phyloP scores from a whole-genome alignment of 2,329 filamentous ascomycete genomes.

The Nemania sp. region DNA sequence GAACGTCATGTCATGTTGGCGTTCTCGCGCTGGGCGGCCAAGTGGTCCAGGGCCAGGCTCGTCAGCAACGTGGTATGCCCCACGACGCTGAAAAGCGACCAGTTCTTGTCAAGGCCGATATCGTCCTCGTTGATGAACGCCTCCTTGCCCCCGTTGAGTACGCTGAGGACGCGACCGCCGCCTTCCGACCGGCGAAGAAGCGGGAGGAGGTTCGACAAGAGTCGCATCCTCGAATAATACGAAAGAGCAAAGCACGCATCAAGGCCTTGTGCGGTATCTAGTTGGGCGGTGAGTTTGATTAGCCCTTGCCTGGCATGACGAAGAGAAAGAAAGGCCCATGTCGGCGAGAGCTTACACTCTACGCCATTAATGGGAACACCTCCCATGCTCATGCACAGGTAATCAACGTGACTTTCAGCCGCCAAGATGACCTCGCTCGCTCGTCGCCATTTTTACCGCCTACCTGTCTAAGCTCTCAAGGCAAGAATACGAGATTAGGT shows the following conservation, averaged over 20 bases:
- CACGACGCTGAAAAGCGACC: too few species aligned
- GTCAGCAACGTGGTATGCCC: too few species aligned
- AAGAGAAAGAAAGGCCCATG: neutral
- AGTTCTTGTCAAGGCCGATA: too few species aligned
- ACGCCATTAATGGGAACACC: conserved; percentile 29
- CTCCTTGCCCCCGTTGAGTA: conserved; percentile 41
- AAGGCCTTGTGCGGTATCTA: conserved; percentile 42
- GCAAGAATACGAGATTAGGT: too few species aligned
- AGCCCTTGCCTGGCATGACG: neutral
- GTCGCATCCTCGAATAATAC: conserved; percentile 41
- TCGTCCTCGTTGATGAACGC: conserved; percentile 34
- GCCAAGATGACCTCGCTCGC: too few species aligned
- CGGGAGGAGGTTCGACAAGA: conserved; percentile 41
- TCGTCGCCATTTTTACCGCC: too few species aligned
- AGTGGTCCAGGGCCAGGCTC: too few species aligned
- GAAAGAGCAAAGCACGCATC: conserved; percentile 38
- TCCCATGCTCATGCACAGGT: conserved; percentile 38
- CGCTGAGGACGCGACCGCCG: conserved; percentile 41
- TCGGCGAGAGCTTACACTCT: too few species aligned
- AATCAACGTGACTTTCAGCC: conserved; percentile 34
- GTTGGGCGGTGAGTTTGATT: neutral
- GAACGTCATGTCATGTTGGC: too few species aligned
- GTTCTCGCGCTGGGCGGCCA: too few species aligned
- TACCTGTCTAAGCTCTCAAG: too few species aligned
- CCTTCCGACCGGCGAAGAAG: conserved; percentile 33